Conservation (phyloP, 768 basidiomycete genomes). For the Lentinula edodes region DNA sequence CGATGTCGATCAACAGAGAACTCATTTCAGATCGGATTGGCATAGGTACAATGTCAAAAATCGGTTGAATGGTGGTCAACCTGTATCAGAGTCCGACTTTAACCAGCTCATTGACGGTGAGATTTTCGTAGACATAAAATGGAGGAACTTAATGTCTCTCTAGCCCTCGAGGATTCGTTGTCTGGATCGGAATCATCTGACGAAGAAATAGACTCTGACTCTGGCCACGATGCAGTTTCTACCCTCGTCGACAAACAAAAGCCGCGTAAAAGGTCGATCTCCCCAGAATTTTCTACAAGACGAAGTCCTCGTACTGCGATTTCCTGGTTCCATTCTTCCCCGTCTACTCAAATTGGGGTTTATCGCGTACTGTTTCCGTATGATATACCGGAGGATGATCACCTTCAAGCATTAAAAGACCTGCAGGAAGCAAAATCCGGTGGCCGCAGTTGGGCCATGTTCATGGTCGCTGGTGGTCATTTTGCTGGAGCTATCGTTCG, state of each 20-base stretch:
- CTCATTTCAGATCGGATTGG: conserved; percentile 94
- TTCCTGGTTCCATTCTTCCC: conserved; percentile 87
- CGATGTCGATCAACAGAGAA: conserved; percentile 76
- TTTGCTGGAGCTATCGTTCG: conserved; percentile 90
- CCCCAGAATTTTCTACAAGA: conserved; percentile 30
- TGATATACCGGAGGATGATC: conserved; percentile 33
- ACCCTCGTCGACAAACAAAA: conserved; percentile 62
- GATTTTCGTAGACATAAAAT: background rate
- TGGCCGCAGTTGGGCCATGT: conserved; percentile 84
- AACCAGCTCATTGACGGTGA: conserved; percentile 78
- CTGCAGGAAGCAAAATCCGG: conserved; percentile 51
- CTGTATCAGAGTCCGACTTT: conserved; percentile 70
- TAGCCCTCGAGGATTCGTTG: conserved; percentile 80
- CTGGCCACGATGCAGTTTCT: conserved; percentile 61
- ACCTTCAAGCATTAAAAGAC: conserved; percentile 56
- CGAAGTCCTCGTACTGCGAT: conserved; percentile 56
- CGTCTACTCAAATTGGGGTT: conserved; percentile 84
- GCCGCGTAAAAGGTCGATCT: conserved; percentile 37
- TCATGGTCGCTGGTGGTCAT: conserved; percentile 97
- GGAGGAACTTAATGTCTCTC: background rate
- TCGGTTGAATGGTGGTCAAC: conserved; percentile 54
- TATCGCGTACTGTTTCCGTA: conserved; percentile 75
- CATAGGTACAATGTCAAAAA: conserved; percentile 96
- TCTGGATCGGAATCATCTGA: conserved; percentile 86
- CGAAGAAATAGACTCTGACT: conserved; percentile 35